These are phyloP conservation scores for Solanum chacoense DNA, from an alignment of 305 asterid species.

Conservation along the genomic window DNA sequence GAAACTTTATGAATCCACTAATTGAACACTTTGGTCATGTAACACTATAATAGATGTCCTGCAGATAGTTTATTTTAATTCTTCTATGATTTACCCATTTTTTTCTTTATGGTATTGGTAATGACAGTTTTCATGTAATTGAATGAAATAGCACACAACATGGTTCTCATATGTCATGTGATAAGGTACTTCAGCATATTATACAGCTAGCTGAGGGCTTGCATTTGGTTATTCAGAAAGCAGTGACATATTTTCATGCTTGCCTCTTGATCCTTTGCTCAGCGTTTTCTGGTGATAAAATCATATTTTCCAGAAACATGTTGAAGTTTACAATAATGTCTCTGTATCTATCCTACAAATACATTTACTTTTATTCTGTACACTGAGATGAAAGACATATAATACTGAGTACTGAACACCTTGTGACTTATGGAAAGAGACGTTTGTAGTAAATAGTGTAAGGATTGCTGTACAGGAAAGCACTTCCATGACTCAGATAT, in stretches of 20 bases:
- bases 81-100: background rate
- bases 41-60: background rate
- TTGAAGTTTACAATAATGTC: background rate
- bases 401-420: background rate
- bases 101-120: background rate
- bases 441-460: background rate
- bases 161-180: background rate
- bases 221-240: background rate
- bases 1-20: background rate
- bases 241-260: background rate
- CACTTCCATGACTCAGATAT: constrained; percentile 12
- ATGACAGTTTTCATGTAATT: background rate
- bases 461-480: constrained; percentile 23
- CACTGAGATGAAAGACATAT: background rate
- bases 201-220: background rate
- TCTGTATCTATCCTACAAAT: background rate
- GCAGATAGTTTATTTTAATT: background rate
- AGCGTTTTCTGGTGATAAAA: background rate
- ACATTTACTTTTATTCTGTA: background rate
- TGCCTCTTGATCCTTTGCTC: background rate
- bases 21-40: background rate
- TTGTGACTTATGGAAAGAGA: background rate
- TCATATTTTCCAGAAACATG: background rate
- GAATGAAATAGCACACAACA: background rate
- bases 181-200: background rate